Conservation (phyloP, 805 yeast genomes). For the Yamadazyma sp. region DNA sequence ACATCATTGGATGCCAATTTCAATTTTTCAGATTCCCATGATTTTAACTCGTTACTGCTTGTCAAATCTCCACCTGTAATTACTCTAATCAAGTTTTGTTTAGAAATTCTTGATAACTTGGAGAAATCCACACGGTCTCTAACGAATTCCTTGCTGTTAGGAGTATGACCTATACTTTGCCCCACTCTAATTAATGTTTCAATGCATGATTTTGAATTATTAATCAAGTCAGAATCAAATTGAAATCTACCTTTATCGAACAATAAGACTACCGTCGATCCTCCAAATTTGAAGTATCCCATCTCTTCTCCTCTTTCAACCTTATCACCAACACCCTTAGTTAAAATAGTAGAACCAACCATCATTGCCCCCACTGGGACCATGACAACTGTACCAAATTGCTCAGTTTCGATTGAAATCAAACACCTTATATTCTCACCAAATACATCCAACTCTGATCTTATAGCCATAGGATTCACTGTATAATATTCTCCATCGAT, state of each 20-base stretch:
- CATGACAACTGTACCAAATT: conserved; percentile 76
- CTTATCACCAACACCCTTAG: conserved; percentile 56
- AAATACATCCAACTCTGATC: conserved; percentile 84
- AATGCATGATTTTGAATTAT: conserved; percentile 63
- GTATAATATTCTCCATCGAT: conserved; percentile 93
- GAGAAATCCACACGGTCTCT: conserved; percentile 47
- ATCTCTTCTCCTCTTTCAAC: conserved; percentile 75
- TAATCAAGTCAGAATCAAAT: conserved; percentile 72
- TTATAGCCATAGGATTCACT: conserved; percentile 95
- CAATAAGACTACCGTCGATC: conserved; percentile 76
- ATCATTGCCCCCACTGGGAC: conserved; percentile 96
- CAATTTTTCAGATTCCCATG: conserved; percentile 37
- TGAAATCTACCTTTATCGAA: conserved; percentile 48
- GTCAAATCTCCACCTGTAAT: conserved; percentile 53
- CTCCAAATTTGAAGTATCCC: conserved; percentile 96
- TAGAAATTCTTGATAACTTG: conserved; percentile 45
- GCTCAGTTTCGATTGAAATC: conserved; percentile 68
- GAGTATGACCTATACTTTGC: conserved; percentile 82
- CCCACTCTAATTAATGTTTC: conserved; percentile 90
- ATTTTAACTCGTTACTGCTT: conserved; percentile 26
- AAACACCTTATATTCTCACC: conserved; percentile 86
- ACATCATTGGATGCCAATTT: conserved; percentile 21
- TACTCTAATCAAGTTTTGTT: conserved; percentile 50
- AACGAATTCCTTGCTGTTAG: conserved; percentile 45
- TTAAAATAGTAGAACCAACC: conserved; percentile 88